Conservation (phyloP, 306 rosid genomes). For the Luffa acutangula region DNA sequence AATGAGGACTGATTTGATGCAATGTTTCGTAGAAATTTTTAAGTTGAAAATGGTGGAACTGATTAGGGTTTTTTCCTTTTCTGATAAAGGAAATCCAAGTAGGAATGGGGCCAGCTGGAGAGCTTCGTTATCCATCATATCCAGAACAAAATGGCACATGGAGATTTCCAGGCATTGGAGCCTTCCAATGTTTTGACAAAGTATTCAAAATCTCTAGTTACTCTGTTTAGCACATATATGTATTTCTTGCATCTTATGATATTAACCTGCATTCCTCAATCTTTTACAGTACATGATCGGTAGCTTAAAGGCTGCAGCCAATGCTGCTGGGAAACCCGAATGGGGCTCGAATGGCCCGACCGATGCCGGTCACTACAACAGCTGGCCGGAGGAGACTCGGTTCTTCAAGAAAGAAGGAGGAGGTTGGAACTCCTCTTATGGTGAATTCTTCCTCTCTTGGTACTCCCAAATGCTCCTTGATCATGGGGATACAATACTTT, state of each 20-base stretch:
- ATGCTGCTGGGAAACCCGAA: conserved; percentile 48
- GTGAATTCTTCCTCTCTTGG: conserved; percentile 89
- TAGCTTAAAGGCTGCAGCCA: conserved; percentile 69
- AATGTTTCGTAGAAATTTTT: too few relatives aligned
- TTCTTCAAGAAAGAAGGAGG: conserved; percentile 87
- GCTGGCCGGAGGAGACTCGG: conserved; percentile 84
- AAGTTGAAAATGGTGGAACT: not conserved
- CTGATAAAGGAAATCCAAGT: conserved; percentile 82
- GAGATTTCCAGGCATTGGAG: conserved; percentile 94
- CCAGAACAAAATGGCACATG: conserved; percentile 86
- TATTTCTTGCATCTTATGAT: not conserved
- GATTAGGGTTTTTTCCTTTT: not conserved
- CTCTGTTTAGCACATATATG: not conserved
- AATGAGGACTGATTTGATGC: too few relatives aligned
- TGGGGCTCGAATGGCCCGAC: conserved; percentile 96
- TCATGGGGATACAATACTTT: conserved; percentile 80
- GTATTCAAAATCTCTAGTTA: conserved; percentile 21
- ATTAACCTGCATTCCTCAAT: not conserved
- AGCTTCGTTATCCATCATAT: conserved; percentile 91
- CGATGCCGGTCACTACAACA: conserved; percentile 85
- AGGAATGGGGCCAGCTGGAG: conserved; percentile 99
- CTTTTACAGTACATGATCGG: conserved; percentile 64
- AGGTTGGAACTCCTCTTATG: conserved; percentile 62
- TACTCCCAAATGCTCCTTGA: conserved; percentile 71
- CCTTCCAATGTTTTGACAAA: conserved; percentile 93